These are phyloP conservation scores for Cerioporus squamosus DNA, from an alignment of 1,284 basidiomycete species.

Conservation along the genomic window DNA sequence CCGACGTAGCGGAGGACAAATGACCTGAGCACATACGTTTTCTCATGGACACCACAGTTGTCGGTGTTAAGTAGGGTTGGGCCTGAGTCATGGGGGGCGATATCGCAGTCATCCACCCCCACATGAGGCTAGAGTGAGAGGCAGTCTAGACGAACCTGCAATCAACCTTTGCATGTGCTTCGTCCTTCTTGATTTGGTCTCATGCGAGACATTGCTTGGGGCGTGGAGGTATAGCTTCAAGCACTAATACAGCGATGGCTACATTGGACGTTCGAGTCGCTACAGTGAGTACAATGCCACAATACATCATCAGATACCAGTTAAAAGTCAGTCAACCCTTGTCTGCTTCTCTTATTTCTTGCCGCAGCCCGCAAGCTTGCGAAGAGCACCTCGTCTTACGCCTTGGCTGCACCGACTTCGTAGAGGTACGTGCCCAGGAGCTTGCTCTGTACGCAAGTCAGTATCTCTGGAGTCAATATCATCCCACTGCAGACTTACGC, in stretches of 20 bases:
- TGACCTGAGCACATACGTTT: too few species aligned
- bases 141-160: too few species aligned
- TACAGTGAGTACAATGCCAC: slow-evolving; percentile 2
- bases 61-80: too few species aligned
- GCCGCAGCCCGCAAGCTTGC: neutral
- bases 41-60: too few species aligned
- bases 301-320: neutral
- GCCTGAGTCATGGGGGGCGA: too few species aligned
- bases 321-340: too few species aligned
- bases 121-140: too few species aligned
- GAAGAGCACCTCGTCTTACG: neutral
- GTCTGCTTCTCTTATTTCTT: neutral
- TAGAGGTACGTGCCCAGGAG: slow-evolving; percentile 85
- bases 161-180: too few species aligned
- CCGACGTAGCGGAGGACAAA: too few species aligned
- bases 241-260: neutral
- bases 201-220: too few species aligned
- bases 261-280: neutral
- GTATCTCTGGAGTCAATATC: too few species aligned
- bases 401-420: slow-evolving; percentile 60
- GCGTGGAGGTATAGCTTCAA: neutral
- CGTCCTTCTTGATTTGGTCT: neutral
- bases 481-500: slow-evolving; percentile 55
- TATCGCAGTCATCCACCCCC: too few species aligned
- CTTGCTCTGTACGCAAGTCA: slow-evolving; percentile 68